Percentiles rank a stretch among this genome's conserved stretches.
Conservation (phyloP, 768 basidiomycete species). For the Nidula microcarpa region DNA sequence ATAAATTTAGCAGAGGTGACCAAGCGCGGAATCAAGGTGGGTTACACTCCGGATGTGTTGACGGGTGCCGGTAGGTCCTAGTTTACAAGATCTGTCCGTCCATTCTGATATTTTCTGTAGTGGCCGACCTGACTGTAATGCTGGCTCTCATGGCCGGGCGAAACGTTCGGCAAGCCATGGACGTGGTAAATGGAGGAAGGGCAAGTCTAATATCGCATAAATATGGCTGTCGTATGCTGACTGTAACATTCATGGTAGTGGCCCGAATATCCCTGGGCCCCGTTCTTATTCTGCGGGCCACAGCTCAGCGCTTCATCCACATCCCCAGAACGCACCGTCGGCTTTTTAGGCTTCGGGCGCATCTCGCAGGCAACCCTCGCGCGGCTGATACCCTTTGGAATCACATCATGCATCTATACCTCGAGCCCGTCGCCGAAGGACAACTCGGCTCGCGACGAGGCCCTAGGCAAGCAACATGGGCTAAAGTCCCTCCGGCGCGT, state of each 20-base stretch:
- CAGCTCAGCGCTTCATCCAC: conserved; percentile 59
- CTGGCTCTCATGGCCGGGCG: conserved; percentile 91
- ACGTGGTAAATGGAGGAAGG: conserved; percentile 65
- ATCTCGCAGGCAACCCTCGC: conserved; percentile 84
- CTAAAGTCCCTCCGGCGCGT: conserved; percentile 53
- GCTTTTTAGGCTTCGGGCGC: conserved; percentile 94
- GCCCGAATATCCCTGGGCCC: conserved; percentile 76
- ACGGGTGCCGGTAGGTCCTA: conserved; percentile 92
- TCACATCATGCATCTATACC: conserved; percentile 70
- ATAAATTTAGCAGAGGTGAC: conserved; percentile 60
- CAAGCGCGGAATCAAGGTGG: conserved; percentile 64
- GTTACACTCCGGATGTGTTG: conserved; percentile 92
- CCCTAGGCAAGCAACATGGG: conserved; percentile 22
- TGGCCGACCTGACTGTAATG: conserved; percentile 90
- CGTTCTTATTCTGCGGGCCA: conserved; percentile 82
- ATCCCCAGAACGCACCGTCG: conserved; percentile 62
- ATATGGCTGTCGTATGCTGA: not conserved
- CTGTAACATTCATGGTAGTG: conserved; percentile 47
- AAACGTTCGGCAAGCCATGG: conserved; percentile 62
- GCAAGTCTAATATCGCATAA: conserved; percentile 35
- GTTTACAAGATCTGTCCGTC: not conserved
- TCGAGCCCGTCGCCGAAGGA: conserved; percentile 49
- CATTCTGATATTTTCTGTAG: conserved; percentile 30
- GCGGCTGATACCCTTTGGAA: conserved; percentile 80
- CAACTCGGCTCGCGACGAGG: conserved; percentile 33